Evolutionary conservation across 164 flowering plant genomes (phyloP), one percentile per base, ranked within the genome.

Genomic region (Liriodendron chinense): DNA sequence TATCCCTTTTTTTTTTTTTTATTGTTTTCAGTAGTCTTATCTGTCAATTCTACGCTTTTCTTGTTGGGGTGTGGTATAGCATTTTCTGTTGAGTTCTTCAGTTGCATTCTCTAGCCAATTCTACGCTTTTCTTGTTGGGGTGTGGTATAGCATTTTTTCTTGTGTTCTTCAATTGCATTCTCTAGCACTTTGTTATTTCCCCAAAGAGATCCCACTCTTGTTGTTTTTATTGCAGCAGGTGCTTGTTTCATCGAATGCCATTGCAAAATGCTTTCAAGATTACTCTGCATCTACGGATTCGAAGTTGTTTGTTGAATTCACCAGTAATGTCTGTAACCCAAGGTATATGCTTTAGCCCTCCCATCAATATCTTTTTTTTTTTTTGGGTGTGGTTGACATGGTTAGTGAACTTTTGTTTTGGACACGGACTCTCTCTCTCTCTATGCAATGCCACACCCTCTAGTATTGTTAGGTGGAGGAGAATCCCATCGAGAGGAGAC

Each of bases 161-260:
- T 34, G 43, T 49, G 59, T 53, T 53, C 16, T 53, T 53, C 9
- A 53, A 16, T 3, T 53, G 59, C 59, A 53, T 53, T 53, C 12
- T 16, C 13, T 16, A 0, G 20, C 2, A 53, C 0, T 8, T 53
- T 53, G 13, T 53, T 53, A 53, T 53, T 53, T 12, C 16, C 21
- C 24, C 21, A 20, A 59, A 18, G 47, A 9, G 24, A 7, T 67
- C 6, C 16, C 9, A 26, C 57, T 21, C 13, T 63, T 64, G 53
- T 4, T 9, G 8, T 59, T n/a, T 22, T 7, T 64, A 53, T 68
- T 28, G 50, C 73, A 10, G 75, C 85, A 89, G 92, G 86, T 79
- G 63, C 69, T n/a, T 76, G 18, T 79, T 75, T 59, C 80, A 73
- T 72, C 81, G 74, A 47, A 70, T 64, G 23, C 78, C 81, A 5